Evolutionary conservation across 129 eudicot species (phyloP), one percentile per base, ranked within the genome.

Genomic region (Chrysanthemum seticuspe): DNA sequence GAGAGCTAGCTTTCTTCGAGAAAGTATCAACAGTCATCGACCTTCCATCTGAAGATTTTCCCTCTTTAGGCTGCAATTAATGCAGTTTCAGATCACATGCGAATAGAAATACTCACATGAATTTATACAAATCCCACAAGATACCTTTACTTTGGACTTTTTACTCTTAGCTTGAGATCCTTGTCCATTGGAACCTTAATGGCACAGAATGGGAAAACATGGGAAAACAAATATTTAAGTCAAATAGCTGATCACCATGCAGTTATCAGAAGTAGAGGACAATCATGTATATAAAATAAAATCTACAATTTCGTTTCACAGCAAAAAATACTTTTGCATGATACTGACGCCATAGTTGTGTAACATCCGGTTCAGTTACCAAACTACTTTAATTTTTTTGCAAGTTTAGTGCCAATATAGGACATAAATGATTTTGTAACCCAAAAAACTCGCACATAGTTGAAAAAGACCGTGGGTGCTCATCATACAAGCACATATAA

Each of bases 61-160:
- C 83, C 73, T 82, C 88, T 77, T 71, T 79, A 73, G 82, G 69
- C 88, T 83, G 82, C 31, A 84, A 59, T 77, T 62, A 68, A 58
- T 34, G 51, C 63, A 68, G 36, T 78, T 75, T 68, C 40, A 56
- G 15, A 61, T 73, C 72, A 62, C 49, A 56, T 65, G 53, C 11
- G 10, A 59, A 67, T 34, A 54, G 27, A 54, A 75, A 45, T 72
- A 73, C 65, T 56, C 19, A 0, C 47, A 64, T 58, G 49, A 62
- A 25, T n/a, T 34, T 59, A 21, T n/a, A 47, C 49, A 65, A 65
- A 65, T 63, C 52, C 56, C 73, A 58, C 13, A 64, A 65, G 47
- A n/a, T 84, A 88, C 97, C 97, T 83, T 88, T 62, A 34, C 77
- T 82, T 86, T 95, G 44, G 82, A 65, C 86, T 74, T 87, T 74